Evolutionary conservation across 2,329 filamentous ascomycete species (phyloP), one percentile per base, ranked within the genome.

Genomic region (Sporothrix globosa): DNA sequence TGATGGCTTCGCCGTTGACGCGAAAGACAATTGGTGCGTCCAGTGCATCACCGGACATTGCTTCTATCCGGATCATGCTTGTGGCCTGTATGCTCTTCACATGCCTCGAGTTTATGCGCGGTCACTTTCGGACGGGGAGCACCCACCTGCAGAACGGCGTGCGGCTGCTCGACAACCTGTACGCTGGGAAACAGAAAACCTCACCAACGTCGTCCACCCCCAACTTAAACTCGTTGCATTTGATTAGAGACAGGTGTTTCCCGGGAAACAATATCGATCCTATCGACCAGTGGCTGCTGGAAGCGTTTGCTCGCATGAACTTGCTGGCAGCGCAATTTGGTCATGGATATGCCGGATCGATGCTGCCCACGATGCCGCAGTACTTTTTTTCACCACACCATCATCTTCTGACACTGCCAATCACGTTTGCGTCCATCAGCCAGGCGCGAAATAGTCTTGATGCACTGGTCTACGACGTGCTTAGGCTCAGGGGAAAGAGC

Each of bases 51-150:
- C 56, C 41, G 4, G 65, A 56, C n/a, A 44, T 54, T 5, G 50
- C 50, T 3, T 54, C 65, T 1, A 67, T 34, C 7, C 65, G 65
- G 1, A 54, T 56, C 10, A 50, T 56, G 44, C 52, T 67, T 14
- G 65, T 67, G 19, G 34, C 65, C 7, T 67, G 65, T 17, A 56
- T 67, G 65, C 50, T 67, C 6, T 67, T 67, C 9, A 67, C 65
- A 5, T 67, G 65, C 17, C 46, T 67, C 30, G 65, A 67, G 34
- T 67, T 54, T 44, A 67, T 67, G 65, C 65, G 50, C 14, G 65
- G 65, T 10, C 50, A 30, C 1, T 67, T 67, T 34, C 52, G 46
- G 65, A 67, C 65, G 24, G 65, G 65, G n/a, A 54, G 50, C 50
- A 52, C 44, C 1, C 65, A 67, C 34, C 50, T 67, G 17, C 50